Evolutionary conservation across 805 yeast genomes (phyloP).

Genomic region (Suhomyces faveliae): DNA sequence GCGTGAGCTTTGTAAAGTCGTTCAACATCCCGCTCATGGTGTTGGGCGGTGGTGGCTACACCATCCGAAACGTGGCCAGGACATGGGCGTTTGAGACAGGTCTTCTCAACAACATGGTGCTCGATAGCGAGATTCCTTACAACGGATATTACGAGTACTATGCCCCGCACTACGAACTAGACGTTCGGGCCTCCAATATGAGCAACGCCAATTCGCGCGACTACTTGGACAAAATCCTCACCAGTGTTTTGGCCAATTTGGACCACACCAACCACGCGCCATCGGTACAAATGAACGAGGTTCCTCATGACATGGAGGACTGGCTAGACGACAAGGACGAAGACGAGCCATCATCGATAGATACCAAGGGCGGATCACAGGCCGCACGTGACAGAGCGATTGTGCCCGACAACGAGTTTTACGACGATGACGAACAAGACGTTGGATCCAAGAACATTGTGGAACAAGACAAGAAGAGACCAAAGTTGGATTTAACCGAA

Average conservation of each 20-base stretch:
- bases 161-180: conserved; percentile 28
- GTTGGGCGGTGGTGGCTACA: conserved; percentile 29
- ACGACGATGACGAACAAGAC: conserved; percentile 18
- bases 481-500: conserved; percentile 3
- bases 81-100: conserved; percentile 30
- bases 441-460: conserved; percentile 30
- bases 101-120: conserved; percentile 21
- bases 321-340: conserved; percentile 26
- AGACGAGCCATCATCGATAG: conserved; percentile 23
- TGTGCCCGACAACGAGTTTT: conserved; percentile 24
- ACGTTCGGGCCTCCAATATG: conserved; percentile 28
- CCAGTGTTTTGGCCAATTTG: conserved; percentile 23
- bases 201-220: conserved; percentile 28
- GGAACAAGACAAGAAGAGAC: background rate
- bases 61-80: conserved; percentile 27
- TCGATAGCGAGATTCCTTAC: conserved; percentile 26
- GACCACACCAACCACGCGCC: conserved; percentile 29
- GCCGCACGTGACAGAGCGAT: conserved; percentile 24
- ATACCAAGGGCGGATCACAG: conserved; percentile 28
- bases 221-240: conserved; percentile 26
- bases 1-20: conserved; percentile 24
- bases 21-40: conserved; percentile 28
- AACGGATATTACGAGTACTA: conserved; percentile 31
- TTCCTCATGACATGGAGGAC: conserved; percentile 26
- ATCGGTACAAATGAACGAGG: conserved; percentile 28